A percentile compares a stretch with the other conserved stretches of the same genome.
These are phyloP conservation scores for Verticillium alfalfae DNA, from an alignment of 2,329 filamentous ascomycete species.

Conservation along the genomic window DNA sequence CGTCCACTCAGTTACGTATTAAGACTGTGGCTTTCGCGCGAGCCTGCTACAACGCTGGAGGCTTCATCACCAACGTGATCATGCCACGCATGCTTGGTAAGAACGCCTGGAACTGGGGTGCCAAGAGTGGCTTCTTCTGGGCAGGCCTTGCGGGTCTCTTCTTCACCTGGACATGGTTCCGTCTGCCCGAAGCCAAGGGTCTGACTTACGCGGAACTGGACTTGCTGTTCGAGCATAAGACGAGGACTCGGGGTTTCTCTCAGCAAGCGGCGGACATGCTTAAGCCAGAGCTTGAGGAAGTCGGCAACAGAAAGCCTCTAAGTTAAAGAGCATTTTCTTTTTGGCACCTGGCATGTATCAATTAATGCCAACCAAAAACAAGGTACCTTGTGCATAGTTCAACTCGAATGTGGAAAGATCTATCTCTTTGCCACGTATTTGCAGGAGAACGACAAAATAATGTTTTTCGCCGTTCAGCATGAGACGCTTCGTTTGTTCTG, in stretches of 20 bases:
- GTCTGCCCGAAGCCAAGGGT: conserved; percentile 28
- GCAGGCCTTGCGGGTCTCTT: conserved; percentile 28
- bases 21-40: conserved; percentile 24
- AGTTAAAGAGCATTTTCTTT: no score
- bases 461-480: no score
- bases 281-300: conserved; percentile 8
- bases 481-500: no score
- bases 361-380: no score
- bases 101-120: conserved; percentile 18
- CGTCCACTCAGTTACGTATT: conserved; percentile 25
- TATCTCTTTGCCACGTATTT: no score
- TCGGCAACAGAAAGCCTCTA: conserved; percentile 1
- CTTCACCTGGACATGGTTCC: conserved; percentile 36
- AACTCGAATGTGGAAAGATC: no score
- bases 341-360: no score
- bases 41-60: conserved; percentile 19
- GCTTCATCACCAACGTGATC: conserved; percentile 14
- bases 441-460: no score
- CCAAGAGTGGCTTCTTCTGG: conserved; percentile 31
- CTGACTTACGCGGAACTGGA: conserved; percentile 21
- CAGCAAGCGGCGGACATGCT: conserved; percentile 9
- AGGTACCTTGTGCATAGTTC: no score
- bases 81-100: conserved; percentile 9
- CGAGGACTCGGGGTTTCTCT: conserved; percentile 4
- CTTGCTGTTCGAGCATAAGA: conserved; percentile 18